These are phyloP conservation scores for Diaporthe vexans DNA, from an alignment of 2,329 filamentous ascomycete genomes.

Conservation along the genomic window DNA sequence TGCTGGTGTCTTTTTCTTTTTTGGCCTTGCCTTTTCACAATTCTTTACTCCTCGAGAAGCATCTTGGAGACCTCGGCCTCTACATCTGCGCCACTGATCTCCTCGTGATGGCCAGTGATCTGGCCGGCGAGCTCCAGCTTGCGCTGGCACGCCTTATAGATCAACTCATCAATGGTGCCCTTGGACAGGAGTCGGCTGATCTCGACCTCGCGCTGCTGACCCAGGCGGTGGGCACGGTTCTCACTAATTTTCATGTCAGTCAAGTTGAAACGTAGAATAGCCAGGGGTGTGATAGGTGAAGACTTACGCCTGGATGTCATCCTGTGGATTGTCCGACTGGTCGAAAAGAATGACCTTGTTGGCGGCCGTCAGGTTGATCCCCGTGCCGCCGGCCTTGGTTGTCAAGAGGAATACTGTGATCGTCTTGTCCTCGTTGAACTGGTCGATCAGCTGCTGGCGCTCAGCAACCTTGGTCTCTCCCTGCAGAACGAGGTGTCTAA, in stretches of 20 bases:
- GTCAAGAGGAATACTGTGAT: conserved; percentile 95
- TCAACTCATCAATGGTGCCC: conserved; percentile 91
- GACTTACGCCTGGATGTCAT: conserved; percentile 80
- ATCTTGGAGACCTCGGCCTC: conserved; percentile 38
- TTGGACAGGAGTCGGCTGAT: conserved; percentile 86
- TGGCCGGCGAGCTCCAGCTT: conserved; percentile 88
- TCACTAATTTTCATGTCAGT: conserved; percentile 68
- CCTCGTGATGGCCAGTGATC: conserved; percentile 57
- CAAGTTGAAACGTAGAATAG: background rate
- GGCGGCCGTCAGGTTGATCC: conserved; percentile 94
- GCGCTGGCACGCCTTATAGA: conserved; percentile 90
- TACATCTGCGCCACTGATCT: conserved; percentile 37
- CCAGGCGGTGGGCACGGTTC: conserved; percentile 95
- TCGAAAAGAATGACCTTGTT: conserved; percentile 99
- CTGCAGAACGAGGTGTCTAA: conserved; percentile 88
- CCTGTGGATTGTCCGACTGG: conserved; percentile 96
- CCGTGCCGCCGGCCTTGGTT: conserved; percentile 95
- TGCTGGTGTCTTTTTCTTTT: background rate
- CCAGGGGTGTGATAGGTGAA: background rate
- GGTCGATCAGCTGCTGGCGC: conserved; percentile 89
- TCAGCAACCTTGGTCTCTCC: conserved; percentile 85
- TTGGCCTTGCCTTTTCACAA: background rate
- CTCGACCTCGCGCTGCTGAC: conserved; percentile 91
- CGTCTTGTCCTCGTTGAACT: conserved; percentile 80
- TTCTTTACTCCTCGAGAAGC: conserved; percentile 27